Conservation (phyloP, 805 yeast genomes). For the Saturnispora diversa region DNA sequence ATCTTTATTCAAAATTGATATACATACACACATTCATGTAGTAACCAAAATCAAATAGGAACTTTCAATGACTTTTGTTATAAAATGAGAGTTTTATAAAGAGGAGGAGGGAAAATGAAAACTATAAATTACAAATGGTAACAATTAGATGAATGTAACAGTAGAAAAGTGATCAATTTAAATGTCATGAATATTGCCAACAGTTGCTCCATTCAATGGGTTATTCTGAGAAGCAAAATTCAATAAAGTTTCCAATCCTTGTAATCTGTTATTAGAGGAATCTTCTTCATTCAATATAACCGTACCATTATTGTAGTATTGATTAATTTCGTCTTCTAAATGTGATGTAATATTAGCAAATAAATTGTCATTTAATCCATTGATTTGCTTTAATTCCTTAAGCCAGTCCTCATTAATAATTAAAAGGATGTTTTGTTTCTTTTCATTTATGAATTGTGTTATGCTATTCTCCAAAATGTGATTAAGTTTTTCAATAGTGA, state of each 20-base stretch:
- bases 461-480: slow-evolving; percentile 24
- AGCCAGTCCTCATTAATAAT: slow-evolving; percentile 30
- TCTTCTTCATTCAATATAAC: slow-evolving; percentile 9
- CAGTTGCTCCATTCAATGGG: slow-evolving; percentile 24
- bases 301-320: slow-evolving; percentile 21
- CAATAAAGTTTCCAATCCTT: slow-evolving; percentile 24
- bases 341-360: slow-evolving; percentile 23
- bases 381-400: slow-evolving; percentile 22
- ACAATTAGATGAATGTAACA: background rate
- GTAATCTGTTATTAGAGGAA: slow-evolving; percentile 14
- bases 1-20: background rate
- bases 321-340: slow-evolving; percentile 23
- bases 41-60: background rate
- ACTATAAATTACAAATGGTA: too few species aligned
- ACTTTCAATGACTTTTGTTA: background rate
- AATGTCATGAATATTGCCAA: slow-evolving; percentile 19
- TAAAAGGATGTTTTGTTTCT: slow-evolving; percentile 28
- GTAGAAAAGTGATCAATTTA: background rate
- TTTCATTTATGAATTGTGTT: slow-evolving; percentile 24
- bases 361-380: slow-evolving; percentile 25
- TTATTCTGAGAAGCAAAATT: slow-evolving; percentile 27
- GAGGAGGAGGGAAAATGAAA: too few species aligned
- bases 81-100: too few species aligned
- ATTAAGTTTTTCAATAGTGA: slow-evolving; percentile 30
- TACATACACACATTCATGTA: too few species aligned